Evolutionary conservation across 768 basidiomycete species (phyloP), one percentile per base, ranked within the genome.

Genomic region (Pulveroboletus sp.): DNA sequence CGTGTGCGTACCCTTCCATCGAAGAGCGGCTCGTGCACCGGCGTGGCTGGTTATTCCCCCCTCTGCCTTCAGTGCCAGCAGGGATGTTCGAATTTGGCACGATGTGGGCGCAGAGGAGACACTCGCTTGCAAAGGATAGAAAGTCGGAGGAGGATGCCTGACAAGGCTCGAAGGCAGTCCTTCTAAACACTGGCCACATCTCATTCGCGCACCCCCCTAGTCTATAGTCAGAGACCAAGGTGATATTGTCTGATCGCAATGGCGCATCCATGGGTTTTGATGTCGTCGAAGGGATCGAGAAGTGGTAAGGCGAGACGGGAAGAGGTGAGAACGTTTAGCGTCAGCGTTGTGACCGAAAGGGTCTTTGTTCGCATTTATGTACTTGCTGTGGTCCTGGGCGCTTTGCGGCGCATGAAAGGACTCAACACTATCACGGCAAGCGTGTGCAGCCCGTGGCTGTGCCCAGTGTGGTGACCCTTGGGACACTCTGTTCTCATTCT

Each of bases 71-170:
- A 11, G 18, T 15, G 4, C 10, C 2, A 17, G 5, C 0, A 3
- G 38, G 18, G 8, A 0, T 4, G 5, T 54, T 54, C 5, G 7
- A 4, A 18, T 21, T 9, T 40, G 9, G 37, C 35, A 50, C 17
- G 21, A 68, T 62, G 13, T 53, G 42, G 18, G 67, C 60, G 13
- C 50, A 68, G 28, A 69, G 46, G 21, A 68, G 58, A 46, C 67
- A 68, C 6, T 68, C 68, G 33, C 63, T 58, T 39, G 54, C 55
- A 28, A 68, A 68, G 28, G 60, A 59, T 37, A 21, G 1, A 9
- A 68, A 36, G 11, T 48, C 44, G n/a, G 60, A 60, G 10, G 47
- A 32, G 4, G 64, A 51, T 6, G 56, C 59, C 45, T 70, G 68
- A 14, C 50, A 40, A 6, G 67, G 57, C 28, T 68, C 68, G 31